phyloP scores from a whole-genome alignment of 306 rosid species.

The Acacia crassicarpa region DNA sequence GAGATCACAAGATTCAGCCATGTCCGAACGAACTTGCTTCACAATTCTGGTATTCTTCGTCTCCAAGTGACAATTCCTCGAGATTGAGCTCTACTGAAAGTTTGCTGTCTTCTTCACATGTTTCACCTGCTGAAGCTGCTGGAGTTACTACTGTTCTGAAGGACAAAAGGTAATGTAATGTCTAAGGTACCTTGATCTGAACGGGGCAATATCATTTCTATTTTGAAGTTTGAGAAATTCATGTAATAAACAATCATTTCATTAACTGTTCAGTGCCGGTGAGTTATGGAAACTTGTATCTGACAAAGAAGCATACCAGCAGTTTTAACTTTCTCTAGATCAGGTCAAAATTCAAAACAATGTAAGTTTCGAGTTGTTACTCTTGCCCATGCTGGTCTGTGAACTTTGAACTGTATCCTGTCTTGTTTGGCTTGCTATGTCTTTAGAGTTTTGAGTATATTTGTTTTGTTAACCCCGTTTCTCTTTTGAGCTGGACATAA shows the following conservation, averaged over 20 bases:
- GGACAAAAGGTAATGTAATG: conserved; percentile 65
- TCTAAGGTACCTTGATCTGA: not conserved
- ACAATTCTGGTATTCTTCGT: conserved; percentile 72
- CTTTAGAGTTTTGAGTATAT: not conserved
- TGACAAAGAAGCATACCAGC: conserved; percentile 67
- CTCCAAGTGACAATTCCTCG: conserved; percentile 51
- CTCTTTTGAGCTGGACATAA: not conserved
- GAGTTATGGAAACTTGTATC: conserved; percentile 63
- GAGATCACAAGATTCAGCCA: conserved; percentile 62
- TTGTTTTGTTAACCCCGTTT: not conserved
- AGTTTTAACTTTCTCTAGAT: conserved; percentile 53
- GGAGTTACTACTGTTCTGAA: conserved; percentile 55
- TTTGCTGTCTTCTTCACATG: conserved; percentile 49
- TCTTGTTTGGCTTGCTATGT: not conserved
- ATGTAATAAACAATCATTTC: not conserved
- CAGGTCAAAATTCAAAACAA: not conserved
- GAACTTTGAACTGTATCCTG: not conserved
- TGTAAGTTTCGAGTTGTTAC: not conserved
- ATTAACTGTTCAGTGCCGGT: conserved; percentile 47
- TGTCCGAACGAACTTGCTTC: not conserved
- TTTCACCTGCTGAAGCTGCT: conserved; percentile 68
- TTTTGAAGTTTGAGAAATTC: not conserved
- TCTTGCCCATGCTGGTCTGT: not conserved
- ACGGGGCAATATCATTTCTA: not conserved
- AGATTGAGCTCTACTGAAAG: conserved; percentile 43